A percentile compares a stretch with the other conserved stretches of the same genome.
Evolutionary conservation across 495 filamentous ascomycete genomes (phyloP).

Genomic region (Penicillium angulare): DNA sequence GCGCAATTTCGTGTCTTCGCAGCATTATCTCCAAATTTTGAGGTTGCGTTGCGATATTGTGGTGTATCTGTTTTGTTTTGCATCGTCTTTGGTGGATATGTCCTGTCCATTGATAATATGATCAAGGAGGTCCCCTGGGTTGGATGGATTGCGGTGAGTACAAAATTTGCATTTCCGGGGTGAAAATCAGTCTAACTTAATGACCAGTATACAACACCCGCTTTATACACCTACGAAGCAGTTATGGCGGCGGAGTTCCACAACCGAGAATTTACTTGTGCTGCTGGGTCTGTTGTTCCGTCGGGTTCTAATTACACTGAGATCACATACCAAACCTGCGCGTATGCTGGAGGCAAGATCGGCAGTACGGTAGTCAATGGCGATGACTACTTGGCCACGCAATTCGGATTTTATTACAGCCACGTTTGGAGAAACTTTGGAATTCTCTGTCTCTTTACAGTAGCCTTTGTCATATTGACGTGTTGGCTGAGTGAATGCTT

Average conservation of each 20-base stretch:
- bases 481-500: constrained; percentile 61
- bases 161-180: constrained; percentile 36
- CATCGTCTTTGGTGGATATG: constrained; percentile 39
- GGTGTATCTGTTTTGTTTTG: constrained; percentile 34
- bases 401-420: constrained; percentile 53
- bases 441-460: constrained; percentile 60
- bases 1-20: constrained; percentile 46
- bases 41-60: constrained; percentile 37
- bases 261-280: constrained; percentile 45
- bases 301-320: too few relatives aligned
- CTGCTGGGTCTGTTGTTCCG: constrained; percentile 22
- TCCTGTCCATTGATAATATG: constrained; percentile 36
- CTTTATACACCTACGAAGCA: constrained; percentile 48
- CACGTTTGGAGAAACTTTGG: constrained; percentile 68
- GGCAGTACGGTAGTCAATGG: constrained; percentile 70
- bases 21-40: constrained; percentile 38
- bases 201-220: too few relatives aligned
- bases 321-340: too few relatives aligned
- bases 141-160: constrained; percentile 21
- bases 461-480: constrained; percentile 52
- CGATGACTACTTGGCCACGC: constrained; percentile 48
- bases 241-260: constrained; percentile 58
- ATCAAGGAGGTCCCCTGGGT: constrained; percentile 40
- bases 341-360: not conserved
- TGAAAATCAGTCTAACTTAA: constrained; percentile 44